Conservation (phyloP, 345 rosid species). For the Salix suchowensis region DNA sequence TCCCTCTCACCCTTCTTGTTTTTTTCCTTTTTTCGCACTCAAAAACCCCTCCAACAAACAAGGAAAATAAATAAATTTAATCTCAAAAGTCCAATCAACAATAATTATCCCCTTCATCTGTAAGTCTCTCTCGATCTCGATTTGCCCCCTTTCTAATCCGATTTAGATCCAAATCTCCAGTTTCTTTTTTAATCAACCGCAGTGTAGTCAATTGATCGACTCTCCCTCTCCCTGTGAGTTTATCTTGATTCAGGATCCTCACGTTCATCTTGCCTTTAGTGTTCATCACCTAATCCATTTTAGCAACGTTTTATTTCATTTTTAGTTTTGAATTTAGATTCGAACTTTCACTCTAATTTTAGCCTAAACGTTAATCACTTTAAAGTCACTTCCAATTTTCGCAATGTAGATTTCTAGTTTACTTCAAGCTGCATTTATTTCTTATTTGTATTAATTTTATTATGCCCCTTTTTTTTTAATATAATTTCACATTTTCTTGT, state of each 20-base stretch:
- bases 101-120: background rate
- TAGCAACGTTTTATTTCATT: too few species aligned
- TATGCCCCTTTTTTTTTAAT: too few species aligned
- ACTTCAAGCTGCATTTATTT: too few species aligned
- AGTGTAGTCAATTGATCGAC: background rate
- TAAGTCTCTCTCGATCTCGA: background rate
- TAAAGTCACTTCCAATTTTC: too few species aligned
- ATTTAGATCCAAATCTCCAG: background rate
- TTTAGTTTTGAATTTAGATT: too few species aligned
- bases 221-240: background rate
- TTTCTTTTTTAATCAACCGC: background rate
- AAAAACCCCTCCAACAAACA: background rate
- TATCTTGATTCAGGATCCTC: background rate
- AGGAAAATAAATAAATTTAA: background rate
- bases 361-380: too few species aligned
- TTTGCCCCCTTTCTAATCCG: too few species aligned
- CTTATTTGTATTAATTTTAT: too few species aligned
- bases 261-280: too few species aligned
- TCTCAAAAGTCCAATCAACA: background rate
- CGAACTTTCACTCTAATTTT: too few species aligned
- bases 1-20: background rate
- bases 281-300: too few species aligned
- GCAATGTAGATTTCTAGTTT: too few species aligned
- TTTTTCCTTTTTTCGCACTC: constrained; percentile 3
- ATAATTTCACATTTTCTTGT: background rate